Evolutionary conservation across 352 stramenopile genomes (phyloP), one percentile per base, ranked within the genome.

Genomic region (Aphanomyces cochlioides): DNA sequence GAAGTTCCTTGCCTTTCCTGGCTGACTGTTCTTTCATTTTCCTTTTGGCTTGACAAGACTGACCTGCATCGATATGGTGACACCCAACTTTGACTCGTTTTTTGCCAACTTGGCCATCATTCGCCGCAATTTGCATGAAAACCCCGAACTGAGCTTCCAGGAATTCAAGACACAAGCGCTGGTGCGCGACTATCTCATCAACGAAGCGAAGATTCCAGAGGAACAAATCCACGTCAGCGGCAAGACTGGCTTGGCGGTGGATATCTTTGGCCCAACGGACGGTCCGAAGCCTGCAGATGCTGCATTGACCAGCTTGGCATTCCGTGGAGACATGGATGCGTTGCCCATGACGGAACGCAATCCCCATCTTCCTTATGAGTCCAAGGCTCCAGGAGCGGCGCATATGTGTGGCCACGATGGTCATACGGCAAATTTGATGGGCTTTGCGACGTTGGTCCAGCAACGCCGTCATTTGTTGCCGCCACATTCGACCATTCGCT

Each of bases 341-440:
- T 74, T 98, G 15, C 94, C 95, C 3, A 97, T 99, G 72, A 72
- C 90, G 72, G 86, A 94, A 64, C 66, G 88, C 66, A 93, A 91
- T 56, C 78, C 90, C 17, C 83, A 91, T 69, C 72, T 93, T 69
- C 78, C 83, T 2, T 92, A 92, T 61, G 90, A 84, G 66, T 93
- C 85, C 12, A 90, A 79, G 19, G 77, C 34, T 8, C 13, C 10
- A 21, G 54, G 75, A 15, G 85, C 85, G 2, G 85, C 85, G 72
- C 96, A 99, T 78, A 96, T 96, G 66, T 98, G 95, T 73, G 96
- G 96, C 53, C 96, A 99, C 66, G 96, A 99, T 78, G 93, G 88
- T 5, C 96, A 99, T 76, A 98, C 96, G 76, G 89, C 86, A 7
- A 97, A 97, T 78, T 80, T 98, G 3, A 73, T 98, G 28, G 94